Base-by-base conservation (phyloP, 495 filamentous ascomycete genomes). In the Hypoxylon rickii region DNA sequence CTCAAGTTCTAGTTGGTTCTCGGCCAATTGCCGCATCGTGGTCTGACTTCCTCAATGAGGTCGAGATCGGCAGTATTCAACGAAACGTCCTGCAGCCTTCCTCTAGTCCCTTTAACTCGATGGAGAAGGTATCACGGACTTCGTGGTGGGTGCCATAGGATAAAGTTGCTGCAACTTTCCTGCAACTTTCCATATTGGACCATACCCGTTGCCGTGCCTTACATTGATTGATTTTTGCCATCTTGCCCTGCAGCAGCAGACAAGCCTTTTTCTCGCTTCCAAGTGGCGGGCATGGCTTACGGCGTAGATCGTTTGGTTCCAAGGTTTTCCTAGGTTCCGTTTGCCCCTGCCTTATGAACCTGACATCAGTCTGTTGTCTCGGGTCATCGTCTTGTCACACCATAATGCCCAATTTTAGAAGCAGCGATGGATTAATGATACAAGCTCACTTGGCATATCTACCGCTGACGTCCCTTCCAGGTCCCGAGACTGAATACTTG, bases 121-220 rank as follows among this genome's bases (percentile, higher is more conserved):
- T 48, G 4, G 15, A 62, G 58, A 56, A 62, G 58, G 58, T 62
- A 46, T 52, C 38, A 62, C 58, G 47, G 21, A 48, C 37, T 34
- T 11, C 39, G 52, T 40, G n/a, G 42, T 43, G 31, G 42, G 42
- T 52, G 38, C 33, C 29, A 36, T 19, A 56, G 58, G 43, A 46
- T 34, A 41, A 31, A 15, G 20, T 20, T 42, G 37, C 31, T 52
- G 47, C 38, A 48, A 51, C 42, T 56, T 56, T 42, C 43, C 31
- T 52, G 47, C 38, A 48, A 51, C 42, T 56, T 56, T 47, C 47
- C 47, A 47, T 44, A 56, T 48, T 62, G 40, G 52, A 20, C 51
- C 31, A 34, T 40, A 19, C 43, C 18, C 31, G 29, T 46, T 47
- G 43, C 11, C 26, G 58, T 62, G 42, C 58, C 58, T 56, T 51